Percentiles rank a stretch among this genome's conserved stretches.
These are phyloP conservation scores for Poa pratensis DNA, from an alignment of 176 grass and related monocot species.

Conservation along the genomic window DNA sequence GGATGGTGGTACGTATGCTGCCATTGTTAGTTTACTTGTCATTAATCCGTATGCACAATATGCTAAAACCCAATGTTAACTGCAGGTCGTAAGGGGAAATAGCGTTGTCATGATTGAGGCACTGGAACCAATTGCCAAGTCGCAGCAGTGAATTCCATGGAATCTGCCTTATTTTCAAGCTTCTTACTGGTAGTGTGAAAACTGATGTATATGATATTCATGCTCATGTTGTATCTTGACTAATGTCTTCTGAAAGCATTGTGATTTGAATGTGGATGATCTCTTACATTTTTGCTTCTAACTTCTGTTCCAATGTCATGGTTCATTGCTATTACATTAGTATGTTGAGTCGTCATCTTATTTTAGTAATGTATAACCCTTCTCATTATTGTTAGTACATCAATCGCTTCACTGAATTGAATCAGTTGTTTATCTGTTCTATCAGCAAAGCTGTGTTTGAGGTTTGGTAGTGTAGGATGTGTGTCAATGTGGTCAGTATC, in stretches of 20 bases:
- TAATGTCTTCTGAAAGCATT: conserved; percentile 24
- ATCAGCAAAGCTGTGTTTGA: too few species aligned
- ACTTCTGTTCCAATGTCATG: neutral
- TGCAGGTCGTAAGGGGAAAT: conserved; percentile 88
- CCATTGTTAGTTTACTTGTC: neutral
- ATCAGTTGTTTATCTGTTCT: neutral
- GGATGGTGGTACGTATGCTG: conserved; percentile 82
- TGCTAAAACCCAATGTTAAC: neutral
- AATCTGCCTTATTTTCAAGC: neutral
- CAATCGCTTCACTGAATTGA: conserved; percentile 8
- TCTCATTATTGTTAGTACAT: neutral
- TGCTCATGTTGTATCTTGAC: conserved; percentile 42
- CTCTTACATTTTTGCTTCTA: neutral
- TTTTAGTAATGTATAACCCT: conserved; percentile 1
- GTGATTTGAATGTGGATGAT: neutral
- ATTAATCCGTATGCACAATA: neutral
- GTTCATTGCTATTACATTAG: neutral
- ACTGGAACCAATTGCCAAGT: conserved; percentile 66
- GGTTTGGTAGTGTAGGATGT: neutral
- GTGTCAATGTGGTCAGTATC: neutral
- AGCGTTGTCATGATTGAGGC: conserved; percentile 99
- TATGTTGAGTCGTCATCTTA: neutral
- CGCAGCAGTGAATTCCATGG: conserved; percentile 40
- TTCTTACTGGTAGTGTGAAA: conserved; percentile 16
- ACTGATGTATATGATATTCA: conserved; percentile 43